Evolutionary conservation across 1,284 basidiomycete species (phyloP), one percentile per base, ranked within the genome.

Genomic region (Heterobasidion parviporum): DNA sequence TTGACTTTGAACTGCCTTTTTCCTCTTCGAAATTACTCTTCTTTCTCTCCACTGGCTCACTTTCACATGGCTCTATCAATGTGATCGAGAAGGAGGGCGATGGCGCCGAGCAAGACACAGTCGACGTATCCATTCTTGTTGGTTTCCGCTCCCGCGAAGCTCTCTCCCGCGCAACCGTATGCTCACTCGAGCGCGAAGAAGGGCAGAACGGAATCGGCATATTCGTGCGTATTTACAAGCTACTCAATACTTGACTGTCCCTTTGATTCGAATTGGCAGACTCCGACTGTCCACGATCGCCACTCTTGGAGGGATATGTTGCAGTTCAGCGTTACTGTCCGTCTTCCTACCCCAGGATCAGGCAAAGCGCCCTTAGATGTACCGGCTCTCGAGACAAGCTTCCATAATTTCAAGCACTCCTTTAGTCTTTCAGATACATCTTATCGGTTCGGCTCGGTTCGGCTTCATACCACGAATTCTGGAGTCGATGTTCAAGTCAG

Each of bases 401-500:
- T 67, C 50, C 60, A 63, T 1, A 34, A 57, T 6, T 67, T 66
- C 56, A 50, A 47, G 8, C 67, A 65, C 20, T 46, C 56, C 18
- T 52, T 69, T 15, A 58, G 55, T 3, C 60, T 64, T 32, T 57
- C 67, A 5, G 43, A 54, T 4, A 16, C 56, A 14, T 54, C 54
- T 3, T 57, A 62, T 8, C 16, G 48, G 43, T 67, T 68, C 56
- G 53, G 59, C 3, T 38, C 34, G 2, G n/a, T 67, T 14, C 48
- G 50, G 2, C 41, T 66, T 12, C 43, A 38, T 3, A 57, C 63
- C 2, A 57, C 56, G 12, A 63, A 68, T 50, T 26, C 55, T 14
- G 61, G 57, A 12, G 64, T 77, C 33, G 54, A 54, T 12, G 65
- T 69, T 14, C 38, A 69, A 63, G 76, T 69, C 44, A 56, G 60